Evolutionary conservation across 352 stramenopile genomes (phyloP), one percentile per base, ranked within the genome.

Genomic region (Paralagenidium karlingii): DNA sequence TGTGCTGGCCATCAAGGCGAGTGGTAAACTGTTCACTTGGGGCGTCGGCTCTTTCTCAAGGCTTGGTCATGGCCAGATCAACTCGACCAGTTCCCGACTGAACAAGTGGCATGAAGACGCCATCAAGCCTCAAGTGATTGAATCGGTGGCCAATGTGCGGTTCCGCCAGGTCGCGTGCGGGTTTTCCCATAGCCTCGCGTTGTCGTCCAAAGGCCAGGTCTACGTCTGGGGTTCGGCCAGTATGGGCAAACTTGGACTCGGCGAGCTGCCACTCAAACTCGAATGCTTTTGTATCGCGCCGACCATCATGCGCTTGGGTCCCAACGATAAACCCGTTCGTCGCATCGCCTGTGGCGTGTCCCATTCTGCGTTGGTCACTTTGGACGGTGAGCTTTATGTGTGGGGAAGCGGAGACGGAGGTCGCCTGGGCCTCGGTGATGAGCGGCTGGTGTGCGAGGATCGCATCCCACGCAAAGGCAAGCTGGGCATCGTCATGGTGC

Each of bases 261-360:
- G 71, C 0, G 30, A 43, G 0, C 44, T 82, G 9, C 18, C 43
- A 9, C 13, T 11, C 1, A 42, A 40, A 34, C 46, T 57, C 16
- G 75, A 86, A 16, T 80, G 71, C 40, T 89, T 89, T 47, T 75
- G 71, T 3, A 18, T 89, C 6, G 30, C 46, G 7, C 75, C 75
- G 1, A n/a, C n/a, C n/a, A n/a, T n/a, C n/a, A 52, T 89, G 26
- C 43, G 49, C 10, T 34, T 82, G 8, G 50, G 42, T 1, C 51
- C 43, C 3, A 25, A n/a, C 3, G 45, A 51, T 13, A 24, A 66
- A 36, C n/a, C 49, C 4, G 61, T 85, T 2, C 60, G 67, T 5
- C 80, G 71, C 33, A 82, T 89, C 19, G 65, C 76, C 0, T 89
- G 76, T 34, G 76, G 76, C 16, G 66, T 70, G 13, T 89, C 76